phyloP scores from a whole-genome alignment of 2,329 filamentous ascomycete species.

The Fusarium transvaalense region DNA sequence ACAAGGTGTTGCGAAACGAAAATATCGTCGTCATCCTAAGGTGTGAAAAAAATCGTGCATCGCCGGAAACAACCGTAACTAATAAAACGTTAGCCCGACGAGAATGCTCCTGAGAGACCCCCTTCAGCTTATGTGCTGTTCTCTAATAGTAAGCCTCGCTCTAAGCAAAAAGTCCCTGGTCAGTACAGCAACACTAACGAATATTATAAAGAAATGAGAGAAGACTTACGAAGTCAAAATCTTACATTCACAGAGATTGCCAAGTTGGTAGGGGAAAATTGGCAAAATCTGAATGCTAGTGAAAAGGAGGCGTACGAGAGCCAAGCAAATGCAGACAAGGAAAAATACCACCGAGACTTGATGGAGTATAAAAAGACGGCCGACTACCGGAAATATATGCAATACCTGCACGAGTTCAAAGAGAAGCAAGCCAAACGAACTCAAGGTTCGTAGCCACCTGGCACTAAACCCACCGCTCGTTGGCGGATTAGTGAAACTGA shows the following conservation, averaged over 20 bases:
- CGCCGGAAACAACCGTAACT: not conserved
- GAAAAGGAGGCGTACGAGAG: conserved; percentile 81
- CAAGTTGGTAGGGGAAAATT: conserved; percentile 84
- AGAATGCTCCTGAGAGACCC: conserved; percentile 82
- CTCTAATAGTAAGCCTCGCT: conserved; percentile 76
- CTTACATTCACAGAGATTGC: conserved; percentile 87
- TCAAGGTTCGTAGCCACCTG: conserved; percentile 61
- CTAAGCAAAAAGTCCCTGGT: not conserved
- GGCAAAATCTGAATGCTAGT: conserved; percentile 76
- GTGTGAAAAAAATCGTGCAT: conserved; percentile 55
- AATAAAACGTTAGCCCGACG: conserved; percentile 69
- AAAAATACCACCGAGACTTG: conserved; percentile 80
- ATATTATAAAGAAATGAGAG: conserved; percentile 72
- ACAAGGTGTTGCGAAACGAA: conserved; percentile 71
- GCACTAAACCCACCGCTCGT: not conserved
- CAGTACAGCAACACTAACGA: conserved; percentile 4
- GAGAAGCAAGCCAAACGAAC: conserved; percentile 72
- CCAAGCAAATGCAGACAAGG: conserved; percentile 79
- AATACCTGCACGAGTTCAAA: conserved; percentile 83
- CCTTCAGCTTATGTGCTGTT: conserved; percentile 89
- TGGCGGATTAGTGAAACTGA: conserved; percentile 12
- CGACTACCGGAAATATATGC: conserved; percentile 75
- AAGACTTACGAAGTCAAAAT: conserved; percentile 80
- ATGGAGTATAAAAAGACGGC: conserved; percentile 82
- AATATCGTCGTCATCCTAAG: conserved; percentile 83